Evolutionary conservation across 1,284 basidiomycete species (phyloP).

Genomic region (Coniferiporia sulphurascens): DNA sequence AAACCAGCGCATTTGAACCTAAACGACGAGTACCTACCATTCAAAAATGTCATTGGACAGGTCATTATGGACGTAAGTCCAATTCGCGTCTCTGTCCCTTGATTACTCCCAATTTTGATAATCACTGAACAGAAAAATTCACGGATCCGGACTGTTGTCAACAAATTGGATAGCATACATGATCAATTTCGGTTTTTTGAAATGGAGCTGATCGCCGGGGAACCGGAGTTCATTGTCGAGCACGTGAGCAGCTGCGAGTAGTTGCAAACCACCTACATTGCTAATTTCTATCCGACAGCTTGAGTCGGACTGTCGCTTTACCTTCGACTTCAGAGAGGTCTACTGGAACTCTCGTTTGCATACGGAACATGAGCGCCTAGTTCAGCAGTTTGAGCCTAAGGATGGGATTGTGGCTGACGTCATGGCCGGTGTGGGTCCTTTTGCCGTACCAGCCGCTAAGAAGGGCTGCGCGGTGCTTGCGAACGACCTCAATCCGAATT

Average conservation of each 20-base stretch:
- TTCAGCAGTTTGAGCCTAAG: conserved; percentile 59
- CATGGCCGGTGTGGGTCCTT: conserved; percentile 97
- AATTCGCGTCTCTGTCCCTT: background rate
- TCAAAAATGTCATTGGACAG: conserved; percentile 87
- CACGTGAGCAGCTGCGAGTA: conserved; percentile 50
- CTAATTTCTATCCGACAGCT: conserved; percentile 39
- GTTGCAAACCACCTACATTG: background rate
- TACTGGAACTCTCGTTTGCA: conserved; percentile 98
- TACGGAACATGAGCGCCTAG: conserved; percentile 85
- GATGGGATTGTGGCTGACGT: conserved; percentile 85
- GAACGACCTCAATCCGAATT: conserved; percentile 93
- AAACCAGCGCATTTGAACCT: conserved; percentile 81
- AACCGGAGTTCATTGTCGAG: conserved; percentile 79
- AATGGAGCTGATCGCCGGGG: conserved; percentile 96
- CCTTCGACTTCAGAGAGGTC: conserved; percentile 92
- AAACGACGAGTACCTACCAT: conserved; percentile 86
- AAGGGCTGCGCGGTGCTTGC: conserved; percentile 85
- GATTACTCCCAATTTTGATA: background rate
- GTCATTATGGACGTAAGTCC: conserved; percentile 80
- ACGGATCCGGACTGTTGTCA: conserved; percentile 84
- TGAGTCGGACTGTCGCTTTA: conserved; percentile 83
- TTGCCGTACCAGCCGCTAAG: conserved; percentile 89
- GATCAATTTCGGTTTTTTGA: conserved; percentile 89
- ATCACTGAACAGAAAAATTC: conserved; percentile 68
- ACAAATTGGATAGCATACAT: conserved; percentile 90